phyloP scores from a whole-genome alignment of 306 rosid genomes.

The Alnus rubra region DNA sequence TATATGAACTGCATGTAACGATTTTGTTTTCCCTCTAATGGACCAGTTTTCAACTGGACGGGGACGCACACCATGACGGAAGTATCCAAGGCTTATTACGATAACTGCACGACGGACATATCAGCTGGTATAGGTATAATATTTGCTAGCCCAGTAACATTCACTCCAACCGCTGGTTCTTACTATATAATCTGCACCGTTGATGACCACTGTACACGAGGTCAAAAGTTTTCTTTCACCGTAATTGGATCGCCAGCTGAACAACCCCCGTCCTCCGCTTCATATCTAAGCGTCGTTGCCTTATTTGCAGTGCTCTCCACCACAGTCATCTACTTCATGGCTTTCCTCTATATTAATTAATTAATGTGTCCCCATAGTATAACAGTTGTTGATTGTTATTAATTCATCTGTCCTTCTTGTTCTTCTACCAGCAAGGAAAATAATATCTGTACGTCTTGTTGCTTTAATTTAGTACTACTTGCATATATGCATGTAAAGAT shows the following conservation, averaged over 20 bases:
- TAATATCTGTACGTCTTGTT: too few species aligned
- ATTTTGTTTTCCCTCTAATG: neutral
- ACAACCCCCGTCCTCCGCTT: slow-evolving; percentile 11
- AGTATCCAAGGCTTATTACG: slow-evolving; percentile 18
- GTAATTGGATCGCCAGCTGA: neutral
- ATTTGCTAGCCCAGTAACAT: too few species aligned
- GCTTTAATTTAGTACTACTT: too few species aligned
- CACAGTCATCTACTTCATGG: neutral
- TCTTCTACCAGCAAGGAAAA: too few species aligned
- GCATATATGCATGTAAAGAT: too few species aligned
- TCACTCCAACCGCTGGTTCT: neutral
- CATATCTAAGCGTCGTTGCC: neutral
- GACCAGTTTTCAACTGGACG: slow-evolving; percentile 37
- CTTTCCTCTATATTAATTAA: too few species aligned
- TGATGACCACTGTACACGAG: slow-evolving; percentile 22
- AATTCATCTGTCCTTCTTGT: too few species aligned
- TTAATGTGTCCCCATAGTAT: too few species aligned
- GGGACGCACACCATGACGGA: neutral
- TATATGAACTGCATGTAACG: too few species aligned
- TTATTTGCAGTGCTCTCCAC: slow-evolving; percentile 14
- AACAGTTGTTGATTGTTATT: too few species aligned
- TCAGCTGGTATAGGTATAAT: too few species aligned
- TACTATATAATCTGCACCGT: slow-evolving; percentile 34
- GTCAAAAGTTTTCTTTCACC: slow-evolving; percentile 30
- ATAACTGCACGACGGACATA: slow-evolving; percentile 15